Base-by-base conservation (phyloP, 805 yeast genomes). In the Saccharomycopsis oosterbeekiorum region DNA sequence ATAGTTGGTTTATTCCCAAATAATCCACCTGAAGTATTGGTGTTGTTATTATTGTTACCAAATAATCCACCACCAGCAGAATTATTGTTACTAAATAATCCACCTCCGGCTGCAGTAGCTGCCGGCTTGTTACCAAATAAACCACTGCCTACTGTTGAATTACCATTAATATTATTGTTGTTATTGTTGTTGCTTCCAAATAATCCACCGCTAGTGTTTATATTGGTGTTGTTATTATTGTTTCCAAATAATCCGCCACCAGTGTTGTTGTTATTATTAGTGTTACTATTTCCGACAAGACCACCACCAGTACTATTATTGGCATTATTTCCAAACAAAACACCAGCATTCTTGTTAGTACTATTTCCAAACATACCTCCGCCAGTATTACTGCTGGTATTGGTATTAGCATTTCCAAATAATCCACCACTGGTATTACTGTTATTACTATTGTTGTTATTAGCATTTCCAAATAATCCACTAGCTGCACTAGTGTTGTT, bases 191-290 rank as follows among this genome's bases (percentile, higher is more conserved):
- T 60, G 56, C 57, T 51, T 14, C 59, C 65, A 61, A 65, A 57
- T 8, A 59, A 58, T 8, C 59, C 60, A 24, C 50, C 43, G 1
- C 61, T 65, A 14, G 69, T 59, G 21, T 36, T 43, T 59, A 55
- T 26, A 42, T 56, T 57, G n/a, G 19, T 40, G 11, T 56, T 60
- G 36, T 53, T 58, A 55, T 53, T 59, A 26, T 36, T 56, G 39
- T 39, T 54, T 24, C 55, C 58, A 55, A 59, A 59, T 40, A 80
- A 80, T 37, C 78, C 75, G 19, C 75, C 68, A 29, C 79, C 72
- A 64, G 8, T 40, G 47, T 63, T 62, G 61, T 59, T 62, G 57
- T 15, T 40, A 17, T 58, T 62, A 37, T 60, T 57, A 24, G 60
- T 62, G 14, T 69, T 64, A 29, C 73, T 67, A 40, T 60, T 65